Evolutionary conservation across 2,329 filamentous ascomycete species (phyloP), one percentile per base, ranked within the genome.

Genomic region (Aspergillus vadensis): DNA sequence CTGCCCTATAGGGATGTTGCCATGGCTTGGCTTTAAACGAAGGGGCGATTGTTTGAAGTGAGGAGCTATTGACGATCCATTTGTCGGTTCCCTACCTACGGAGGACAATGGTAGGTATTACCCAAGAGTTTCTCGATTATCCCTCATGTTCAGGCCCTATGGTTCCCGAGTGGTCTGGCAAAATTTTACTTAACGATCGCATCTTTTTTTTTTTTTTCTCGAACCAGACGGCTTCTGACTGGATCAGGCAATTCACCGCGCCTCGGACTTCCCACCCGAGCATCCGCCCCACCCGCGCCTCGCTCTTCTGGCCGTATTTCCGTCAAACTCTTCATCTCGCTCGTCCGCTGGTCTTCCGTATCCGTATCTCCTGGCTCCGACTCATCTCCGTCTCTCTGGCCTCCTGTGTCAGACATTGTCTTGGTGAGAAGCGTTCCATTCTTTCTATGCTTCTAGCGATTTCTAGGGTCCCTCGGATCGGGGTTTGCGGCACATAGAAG

Each of bases 1-100:
- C 61, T 36, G 64, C 61, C 63, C 58, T 63, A 63, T 65, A 66
- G 57, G 61, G 63, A 63, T 51, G 12, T 56, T 49, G 47, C 32
- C 32, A 36, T 55, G 63, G 63, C 49, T 56, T 55, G 63, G 54
- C 23, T 17, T 60, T 55, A 44, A 43, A 44, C 21, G 47, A 17
- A 15, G 17, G 25, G 38, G 32, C 38, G 23, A 43, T 36, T 21
- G 41, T 44, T 44, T 5, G 41, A 23, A 21, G 5, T 23, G 19
- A 3, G 19, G 19, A 44, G 41, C 41, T 19, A 44, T 44, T 19
- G 41, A 8, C 19, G 41, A 21, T 44, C 41, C 10, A 21, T 14
- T 14, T 23, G 19, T 23, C 19, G 23, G n/a, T 15, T 9, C 19
- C 32, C 32, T 36, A 14, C 32, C 12, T 36, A 36, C 32, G 32